phyloP scores from a whole-genome alignment of 176 grass and related monocot genomes.

The Eragrostis nindensis region DNA sequence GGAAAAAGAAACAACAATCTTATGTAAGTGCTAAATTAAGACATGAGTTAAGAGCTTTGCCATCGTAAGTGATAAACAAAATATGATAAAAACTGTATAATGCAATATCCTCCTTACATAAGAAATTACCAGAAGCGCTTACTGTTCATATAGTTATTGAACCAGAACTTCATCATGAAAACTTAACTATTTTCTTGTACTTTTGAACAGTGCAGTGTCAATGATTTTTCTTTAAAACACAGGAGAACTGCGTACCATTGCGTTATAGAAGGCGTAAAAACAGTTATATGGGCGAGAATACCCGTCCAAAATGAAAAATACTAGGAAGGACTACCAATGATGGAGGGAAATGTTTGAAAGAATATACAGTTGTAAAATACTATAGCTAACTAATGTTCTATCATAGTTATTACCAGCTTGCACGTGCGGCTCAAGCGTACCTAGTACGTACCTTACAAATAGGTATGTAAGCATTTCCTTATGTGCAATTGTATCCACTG shows the following conservation, averaged over 20 bases:
- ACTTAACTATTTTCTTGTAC: neutral
- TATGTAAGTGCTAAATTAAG: constrained; percentile 7
- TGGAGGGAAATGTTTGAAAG: neutral
- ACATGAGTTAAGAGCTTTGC: constrained; percentile 10
- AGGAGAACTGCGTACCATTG: neutral
- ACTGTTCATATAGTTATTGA: constrained; percentile 13
- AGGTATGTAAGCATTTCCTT: neutral
- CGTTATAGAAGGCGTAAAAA: neutral
- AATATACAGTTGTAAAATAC: neutral
- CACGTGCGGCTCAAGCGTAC: neutral
- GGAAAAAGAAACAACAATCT: constrained; percentile 38
- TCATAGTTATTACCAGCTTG: neutral
- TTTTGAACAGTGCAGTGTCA: neutral
- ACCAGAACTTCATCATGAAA: neutral
- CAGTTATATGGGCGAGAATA: neutral
- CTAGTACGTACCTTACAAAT: neutral
- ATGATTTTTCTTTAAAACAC: neutral
- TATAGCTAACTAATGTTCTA: neutral
- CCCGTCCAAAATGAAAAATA: neutral
- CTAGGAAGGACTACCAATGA: neutral
- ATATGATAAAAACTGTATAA: constrained; percentile 9
- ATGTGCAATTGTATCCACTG: neutral
- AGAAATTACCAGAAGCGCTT: constrained; percentile 2
- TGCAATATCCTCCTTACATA: neutral
- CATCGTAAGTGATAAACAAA: constrained; percentile 3